These are phyloP conservation scores for Stemphylium vesicarium DNA, from an alignment of 2,329 filamentous ascomycete species.

Conservation along the genomic window DNA sequence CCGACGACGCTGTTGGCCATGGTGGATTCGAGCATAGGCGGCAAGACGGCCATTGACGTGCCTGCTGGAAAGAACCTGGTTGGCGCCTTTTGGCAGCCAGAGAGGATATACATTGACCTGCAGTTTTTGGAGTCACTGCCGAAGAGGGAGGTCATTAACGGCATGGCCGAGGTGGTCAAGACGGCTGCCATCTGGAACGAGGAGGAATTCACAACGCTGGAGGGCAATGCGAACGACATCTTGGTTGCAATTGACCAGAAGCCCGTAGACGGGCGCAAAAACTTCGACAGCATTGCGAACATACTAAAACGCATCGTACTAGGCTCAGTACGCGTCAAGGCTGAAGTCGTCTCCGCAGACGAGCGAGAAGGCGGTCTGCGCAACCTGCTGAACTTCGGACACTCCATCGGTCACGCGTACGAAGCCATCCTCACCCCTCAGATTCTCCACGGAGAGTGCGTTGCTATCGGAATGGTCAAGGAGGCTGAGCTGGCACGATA, in stretches of 20 bases:
- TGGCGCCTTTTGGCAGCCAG: slow-evolving; percentile 95
- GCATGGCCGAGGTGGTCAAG: slow-evolving; percentile 98
- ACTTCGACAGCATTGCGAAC: slow-evolving; percentile 71
- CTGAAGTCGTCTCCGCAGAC: slow-evolving; percentile 90
- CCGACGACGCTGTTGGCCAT: slow-evolving; percentile 94
- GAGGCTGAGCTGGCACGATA: slow-evolving; percentile 93
- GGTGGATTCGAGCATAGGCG: slow-evolving; percentile 98
- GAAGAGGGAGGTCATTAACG: slow-evolving; percentile 92
- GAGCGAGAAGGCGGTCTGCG: slow-evolving; percentile 92
- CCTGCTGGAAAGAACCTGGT: slow-evolving; percentile 95
- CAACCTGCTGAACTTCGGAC: slow-evolving; percentile 95
- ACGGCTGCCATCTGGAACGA: slow-evolving; percentile 97
- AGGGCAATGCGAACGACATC: slow-evolving; percentile 79
- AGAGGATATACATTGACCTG: slow-evolving; percentile 92
- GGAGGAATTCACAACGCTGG: slow-evolving; percentile 80
- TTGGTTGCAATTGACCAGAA: slow-evolving; percentile 73
- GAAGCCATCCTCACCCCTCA: slow-evolving; percentile 96
- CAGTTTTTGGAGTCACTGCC: slow-evolving; percentile 90
- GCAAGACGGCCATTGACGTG: slow-evolving; percentile 97
- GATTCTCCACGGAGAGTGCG: slow-evolving; percentile 92
- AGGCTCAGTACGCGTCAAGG: slow-evolving; percentile 91
- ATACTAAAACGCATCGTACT: slow-evolving; percentile 71
- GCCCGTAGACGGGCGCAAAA: slow-evolving; percentile 60
- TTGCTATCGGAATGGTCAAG: slow-evolving; percentile 98
- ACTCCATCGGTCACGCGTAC: slow-evolving; percentile 96